phyloP scores from a whole-genome alignment of 148 eudicot genomes.

The Agrostemma githago region DNA sequence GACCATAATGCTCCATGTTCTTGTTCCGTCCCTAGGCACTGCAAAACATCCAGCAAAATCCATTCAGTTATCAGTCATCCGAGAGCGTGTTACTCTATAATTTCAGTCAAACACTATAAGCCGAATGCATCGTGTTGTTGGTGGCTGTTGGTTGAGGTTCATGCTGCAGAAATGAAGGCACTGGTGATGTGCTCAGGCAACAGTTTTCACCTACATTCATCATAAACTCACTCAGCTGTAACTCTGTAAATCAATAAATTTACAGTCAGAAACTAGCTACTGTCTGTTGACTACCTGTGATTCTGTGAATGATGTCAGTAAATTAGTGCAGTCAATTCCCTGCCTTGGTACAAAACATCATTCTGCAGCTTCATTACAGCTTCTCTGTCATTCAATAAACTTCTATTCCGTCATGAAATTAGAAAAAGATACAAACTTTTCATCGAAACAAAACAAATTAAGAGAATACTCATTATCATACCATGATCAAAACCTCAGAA shows the following conservation, averaged over 20 bases:
- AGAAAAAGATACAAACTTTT: neutral
- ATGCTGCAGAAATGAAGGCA: slow-evolving; percentile 32
- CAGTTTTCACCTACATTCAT: slow-evolving; percentile 48
- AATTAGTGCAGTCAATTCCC: slow-evolving; percentile 48
- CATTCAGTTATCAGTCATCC: neutral
- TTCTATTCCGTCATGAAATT: neutral
- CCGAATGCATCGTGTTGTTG: slow-evolving; percentile 70
- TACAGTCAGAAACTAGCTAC: neutral
- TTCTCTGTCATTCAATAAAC: slow-evolving; percentile 28
- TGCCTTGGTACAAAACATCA: slow-evolving; percentile 38
- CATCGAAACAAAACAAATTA: neutral
- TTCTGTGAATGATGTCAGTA: slow-evolving; percentile 49
- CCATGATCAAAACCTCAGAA: slow-evolving; percentile 18
- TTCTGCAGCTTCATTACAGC: slow-evolving; percentile 36
- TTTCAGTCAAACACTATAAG: slow-evolving; percentile 40
- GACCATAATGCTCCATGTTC: slow-evolving; percentile 48
- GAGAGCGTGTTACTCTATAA: too few species aligned
- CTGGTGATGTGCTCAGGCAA: slow-evolving; percentile 49
- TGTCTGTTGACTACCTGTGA: slow-evolving; percentile 23
- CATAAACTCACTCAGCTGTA: neutral
- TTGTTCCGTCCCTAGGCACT: too few species aligned
- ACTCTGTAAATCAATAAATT: neutral
- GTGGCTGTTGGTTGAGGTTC: slow-evolving; percentile 66
- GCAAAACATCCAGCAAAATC: too few species aligned
- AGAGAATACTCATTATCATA: neutral